phyloP scores from a whole-genome alignment of 176 grass and related monocot species.

The Hsuehochloa calcarea region DNA sequence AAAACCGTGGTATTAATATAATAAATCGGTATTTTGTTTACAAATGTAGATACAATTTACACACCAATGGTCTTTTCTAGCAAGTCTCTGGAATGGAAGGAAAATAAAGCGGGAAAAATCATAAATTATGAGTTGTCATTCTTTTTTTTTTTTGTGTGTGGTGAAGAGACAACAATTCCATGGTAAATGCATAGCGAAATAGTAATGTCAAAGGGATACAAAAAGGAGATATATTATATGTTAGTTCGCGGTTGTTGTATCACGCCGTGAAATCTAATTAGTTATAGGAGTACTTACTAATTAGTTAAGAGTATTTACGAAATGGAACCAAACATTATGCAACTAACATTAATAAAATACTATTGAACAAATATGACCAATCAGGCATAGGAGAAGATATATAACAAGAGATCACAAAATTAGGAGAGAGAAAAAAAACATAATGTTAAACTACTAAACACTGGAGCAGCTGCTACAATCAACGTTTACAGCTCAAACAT shows the following conservation, averaged over 20 bases:
- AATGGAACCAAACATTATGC: neutral
- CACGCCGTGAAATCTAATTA: neutral
- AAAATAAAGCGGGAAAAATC: neutral
- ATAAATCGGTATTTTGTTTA: neutral
- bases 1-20: no score
- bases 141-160: no score
- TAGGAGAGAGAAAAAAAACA: no score
- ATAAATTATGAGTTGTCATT: neutral
- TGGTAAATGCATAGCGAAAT: neutral
- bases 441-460: neutral
- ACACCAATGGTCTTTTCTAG: neutral
- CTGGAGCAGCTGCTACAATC: neutral
- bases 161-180: neutral
- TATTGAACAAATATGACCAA: neutral
- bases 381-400: neutral
- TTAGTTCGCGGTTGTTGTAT: fast-evolving
- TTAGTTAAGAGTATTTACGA: neutral
- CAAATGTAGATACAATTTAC: neutral
- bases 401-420: neutral
- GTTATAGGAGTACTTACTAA: neutral
- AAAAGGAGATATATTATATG: no score
- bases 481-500: neutral
- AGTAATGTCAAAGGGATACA: no score
- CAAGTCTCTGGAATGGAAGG: neutral
- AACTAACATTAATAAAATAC: neutral